phyloP scores from a whole-genome alignment of 495 filamentous ascomycete species.

The Peziza echinospora region DNA sequence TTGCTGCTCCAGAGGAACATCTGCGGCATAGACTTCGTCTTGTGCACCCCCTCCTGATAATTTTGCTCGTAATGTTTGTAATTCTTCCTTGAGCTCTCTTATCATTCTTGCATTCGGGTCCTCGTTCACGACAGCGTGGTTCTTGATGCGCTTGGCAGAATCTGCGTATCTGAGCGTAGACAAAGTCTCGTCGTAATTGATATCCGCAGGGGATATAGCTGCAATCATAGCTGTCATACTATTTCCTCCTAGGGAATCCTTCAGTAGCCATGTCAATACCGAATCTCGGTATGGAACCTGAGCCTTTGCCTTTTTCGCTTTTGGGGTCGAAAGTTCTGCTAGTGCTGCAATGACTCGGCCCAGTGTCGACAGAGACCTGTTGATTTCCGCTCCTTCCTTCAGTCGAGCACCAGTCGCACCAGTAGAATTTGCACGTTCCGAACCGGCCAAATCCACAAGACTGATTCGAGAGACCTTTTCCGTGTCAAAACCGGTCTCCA shows the following conservation, averaged over 20 bases:
- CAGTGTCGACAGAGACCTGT: constrained; percentile 84
- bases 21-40: constrained; percentile 72
- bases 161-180: constrained; percentile 93
- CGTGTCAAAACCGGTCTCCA: constrained; percentile 83
- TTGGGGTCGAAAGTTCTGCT: constrained; percentile 70
- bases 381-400: constrained; percentile 98
- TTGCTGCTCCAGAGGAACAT: constrained; percentile 81
- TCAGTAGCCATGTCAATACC: constrained; percentile 86
- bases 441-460: constrained; percentile 92
- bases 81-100: constrained; percentile 85
- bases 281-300: constrained; percentile 97
- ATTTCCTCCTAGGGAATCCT: constrained; percentile 94
- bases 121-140: constrained; percentile 97
- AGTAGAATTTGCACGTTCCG: constrained; percentile 86
- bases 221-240: constrained; percentile 99
- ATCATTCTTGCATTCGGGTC: constrained; percentile 99
- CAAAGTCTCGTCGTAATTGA: constrained; percentile 96
- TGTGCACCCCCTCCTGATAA: constrained; percentile 44
- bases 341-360: constrained; percentile 96
- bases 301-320: constrained; percentile 52
- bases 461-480: constrained; percentile 98
- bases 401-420: constrained; percentile 87
- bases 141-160: constrained; percentile 97
- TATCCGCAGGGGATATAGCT: constrained; percentile 92
- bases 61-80: constrained; percentile 69